A percentile compares a stretch with the other conserved stretches of the same genome.
Conservation (phyloP, 805 yeast species). For the Torulaspora indica region DNA sequence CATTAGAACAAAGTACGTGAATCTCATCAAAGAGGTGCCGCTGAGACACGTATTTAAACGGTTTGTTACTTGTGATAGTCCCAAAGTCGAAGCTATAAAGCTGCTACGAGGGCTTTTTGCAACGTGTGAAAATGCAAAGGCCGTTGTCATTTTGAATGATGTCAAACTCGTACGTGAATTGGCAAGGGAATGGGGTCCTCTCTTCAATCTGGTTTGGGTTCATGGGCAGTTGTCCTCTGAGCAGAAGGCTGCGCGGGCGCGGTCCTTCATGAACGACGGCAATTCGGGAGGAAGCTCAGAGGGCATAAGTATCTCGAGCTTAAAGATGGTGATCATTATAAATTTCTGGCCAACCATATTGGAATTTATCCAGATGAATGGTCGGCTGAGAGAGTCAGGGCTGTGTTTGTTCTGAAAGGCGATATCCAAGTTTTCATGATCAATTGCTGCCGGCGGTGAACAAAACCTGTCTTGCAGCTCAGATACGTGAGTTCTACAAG, state of each 20-base stretch:
- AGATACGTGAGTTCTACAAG: background rate
- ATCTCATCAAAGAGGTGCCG: background rate
- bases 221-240: background rate
- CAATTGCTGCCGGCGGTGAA: background rate
- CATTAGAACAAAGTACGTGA: background rate
- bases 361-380: background rate
- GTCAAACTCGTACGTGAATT: background rate
- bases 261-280: too few relatives aligned
- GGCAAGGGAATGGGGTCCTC: background rate
- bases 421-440: background rate
- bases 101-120: background rate
- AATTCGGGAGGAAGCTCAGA: background rate
- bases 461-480: background rate
- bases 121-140: too few relatives aligned
- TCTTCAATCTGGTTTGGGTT: background rate
- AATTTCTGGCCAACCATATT: background rate
- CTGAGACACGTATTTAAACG: background rate
- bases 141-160: background rate
- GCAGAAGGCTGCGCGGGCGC: background rate
- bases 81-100: background rate
- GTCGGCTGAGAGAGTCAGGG: background rate
- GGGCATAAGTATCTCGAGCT: background rate
- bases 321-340: conserved; percentile 1
- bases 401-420: background rate
- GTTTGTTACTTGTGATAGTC: background rate